Evolutionary conservation across 2,329 filamentous ascomycete genomes (phyloP), one percentile per base, ranked within the genome.

Genomic region (Botrytis tulipae): DNA sequence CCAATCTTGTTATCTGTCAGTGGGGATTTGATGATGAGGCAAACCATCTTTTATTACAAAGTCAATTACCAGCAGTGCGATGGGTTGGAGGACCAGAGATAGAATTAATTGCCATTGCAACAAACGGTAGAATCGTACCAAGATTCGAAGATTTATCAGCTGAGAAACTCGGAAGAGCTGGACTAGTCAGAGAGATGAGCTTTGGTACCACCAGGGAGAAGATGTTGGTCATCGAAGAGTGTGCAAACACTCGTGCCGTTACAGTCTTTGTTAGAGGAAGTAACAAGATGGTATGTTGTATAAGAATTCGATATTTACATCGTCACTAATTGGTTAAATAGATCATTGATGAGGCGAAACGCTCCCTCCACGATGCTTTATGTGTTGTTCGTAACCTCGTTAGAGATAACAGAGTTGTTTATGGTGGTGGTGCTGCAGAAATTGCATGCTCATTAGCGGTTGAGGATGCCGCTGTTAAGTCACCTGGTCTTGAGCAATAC

Each of bases 1-100:
- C 96, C 77, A 99, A 99, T 85, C 88, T 99, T 75, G 96, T 95
- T 76, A 97, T 99, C 81, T 99, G 96, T 85, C 97, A 99, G 83
- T 99, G 97, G 96, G 96, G 96, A 78, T 99, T 99, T 82, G 96
- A 99, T 82, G 96, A 99, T 81, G 96, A 99, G 85, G 96, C 96
- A 76, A 99, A 99, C 86, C 96, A 99, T 84, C 86, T 99, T 74
- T 89, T 99, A 51, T 90, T 99, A 75, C 97, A 98, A 85, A 98
- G 98, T 87, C 88, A 96, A 81, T 89, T 99, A 14, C 97, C 96
- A 16, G 97, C 96, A 54, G 96, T 99, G 74, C 89, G 96, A 84
- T 99, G 96, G 96, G 96, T 99, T 60, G 96, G 96, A 78, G 96
- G 96, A 16, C 96, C 96, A 3, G 97, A 99, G 84, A 98, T 99